Conservation (phyloP, 1,139 yeast species). For the Sugiyamaella xylanicola region DNA sequence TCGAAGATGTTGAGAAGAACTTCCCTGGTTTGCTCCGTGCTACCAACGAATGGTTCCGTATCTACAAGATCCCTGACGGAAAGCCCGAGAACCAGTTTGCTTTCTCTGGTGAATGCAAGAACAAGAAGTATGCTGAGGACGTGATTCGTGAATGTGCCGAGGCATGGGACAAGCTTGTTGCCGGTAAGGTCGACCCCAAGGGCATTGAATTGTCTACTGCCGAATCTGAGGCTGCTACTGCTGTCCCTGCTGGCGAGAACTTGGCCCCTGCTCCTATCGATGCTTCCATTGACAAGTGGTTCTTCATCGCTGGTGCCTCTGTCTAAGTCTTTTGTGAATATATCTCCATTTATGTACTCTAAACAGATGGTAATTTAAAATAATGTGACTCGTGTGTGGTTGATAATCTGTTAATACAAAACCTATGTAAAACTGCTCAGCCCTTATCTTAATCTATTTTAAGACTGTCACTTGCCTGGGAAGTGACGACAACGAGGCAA, state of each 20-base stretch:
- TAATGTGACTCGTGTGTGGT: too few species aligned
- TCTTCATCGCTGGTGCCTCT: slow-evolving; percentile 89
- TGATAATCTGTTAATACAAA: too few species aligned
- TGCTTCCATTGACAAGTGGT: slow-evolving; percentile 97
- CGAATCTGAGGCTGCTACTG: slow-evolving; percentile 46
- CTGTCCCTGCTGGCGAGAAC: slow-evolving; percentile 59
- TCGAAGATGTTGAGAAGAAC: slow-evolving; percentile 72
- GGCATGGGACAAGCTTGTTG: slow-evolving; percentile 70
- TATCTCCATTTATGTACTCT: not conserved
- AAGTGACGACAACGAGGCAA: too few species aligned
- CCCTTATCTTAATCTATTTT: too few species aligned
- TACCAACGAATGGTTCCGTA: slow-evolving; percentile 88
- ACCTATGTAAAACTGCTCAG: too few species aligned
- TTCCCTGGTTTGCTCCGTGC: slow-evolving; percentile 82
- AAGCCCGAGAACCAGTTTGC: slow-evolving; percentile 88
- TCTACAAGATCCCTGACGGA: slow-evolving; percentile 88
- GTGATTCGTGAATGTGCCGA: slow-evolving; percentile 68
- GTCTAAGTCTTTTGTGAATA: slow-evolving; percentile 44
- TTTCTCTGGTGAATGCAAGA: slow-evolving; percentile 76
- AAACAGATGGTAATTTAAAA: not conserved
- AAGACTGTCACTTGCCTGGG: too few species aligned
- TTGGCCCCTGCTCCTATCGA: slow-evolving; percentile 91
- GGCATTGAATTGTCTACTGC: slow-evolving; percentile 56
- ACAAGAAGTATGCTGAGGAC: slow-evolving; percentile 70
- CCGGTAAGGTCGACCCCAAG: slow-evolving; percentile 52